Evolutionary conservation across 768 basidiomycete species (phyloP).

Genomic region (Lyophyllum semitale): DNA sequence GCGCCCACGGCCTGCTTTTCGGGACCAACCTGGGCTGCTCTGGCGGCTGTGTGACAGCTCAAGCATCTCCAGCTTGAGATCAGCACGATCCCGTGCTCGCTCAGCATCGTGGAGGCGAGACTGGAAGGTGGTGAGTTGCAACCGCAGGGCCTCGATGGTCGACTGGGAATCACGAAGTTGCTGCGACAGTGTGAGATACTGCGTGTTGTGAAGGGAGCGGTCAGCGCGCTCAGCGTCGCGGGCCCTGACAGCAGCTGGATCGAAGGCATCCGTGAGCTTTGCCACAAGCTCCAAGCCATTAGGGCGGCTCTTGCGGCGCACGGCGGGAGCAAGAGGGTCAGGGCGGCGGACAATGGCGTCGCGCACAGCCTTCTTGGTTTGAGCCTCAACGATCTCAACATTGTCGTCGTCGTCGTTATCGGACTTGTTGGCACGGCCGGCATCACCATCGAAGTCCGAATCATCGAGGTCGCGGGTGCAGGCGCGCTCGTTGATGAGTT

Average conservation of each 20-base stretch:
- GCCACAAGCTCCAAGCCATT: constrained; percentile 17
- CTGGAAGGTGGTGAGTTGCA: constrained; percentile 13
- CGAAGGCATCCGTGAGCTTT: constrained; percentile 21
- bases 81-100: constrained; percentile 12
- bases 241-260: constrained; percentile 22
- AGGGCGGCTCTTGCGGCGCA: not conserved
- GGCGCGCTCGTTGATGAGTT: constrained; percentile 7
- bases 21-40: not conserved
- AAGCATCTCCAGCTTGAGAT: constrained; percentile 13
- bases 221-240: constrained; percentile 5
- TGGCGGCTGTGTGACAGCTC: not conserved
- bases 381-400: not conserved
- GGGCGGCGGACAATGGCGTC: not conserved
- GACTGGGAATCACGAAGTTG: constrained; percentile 1
- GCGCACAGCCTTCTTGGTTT: not conserved
- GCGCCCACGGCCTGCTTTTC: not conserved
- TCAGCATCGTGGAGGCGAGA: constrained; percentile 7
- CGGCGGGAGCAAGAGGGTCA: not conserved
- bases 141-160: constrained; percentile 9
- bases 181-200: constrained; percentile 5
- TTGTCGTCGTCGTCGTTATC: not conserved
- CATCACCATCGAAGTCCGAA: constrained; percentile 1
- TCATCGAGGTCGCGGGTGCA: constrained; percentile 3
- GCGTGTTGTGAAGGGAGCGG: not conserved
- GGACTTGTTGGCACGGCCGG: not conserved